A percentile compares a stretch with the other conserved stretches of the same genome.
Evolutionary conservation across 2,329 filamentous ascomycete species (phyloP).

Genomic region (Chaetomium sp.): DNA sequence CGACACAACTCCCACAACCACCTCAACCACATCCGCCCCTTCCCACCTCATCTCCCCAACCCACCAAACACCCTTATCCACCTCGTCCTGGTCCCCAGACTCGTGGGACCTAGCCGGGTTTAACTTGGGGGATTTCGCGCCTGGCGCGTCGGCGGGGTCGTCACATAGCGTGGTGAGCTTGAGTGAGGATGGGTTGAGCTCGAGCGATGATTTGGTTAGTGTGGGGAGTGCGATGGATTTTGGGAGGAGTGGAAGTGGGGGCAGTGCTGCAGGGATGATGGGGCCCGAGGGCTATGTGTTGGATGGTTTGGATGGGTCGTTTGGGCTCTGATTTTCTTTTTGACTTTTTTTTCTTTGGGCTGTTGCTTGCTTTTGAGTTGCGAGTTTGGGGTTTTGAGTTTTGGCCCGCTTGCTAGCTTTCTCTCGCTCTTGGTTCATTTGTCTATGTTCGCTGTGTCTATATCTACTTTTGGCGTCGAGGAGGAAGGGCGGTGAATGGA

Average conservation of each 20-base stretch:
- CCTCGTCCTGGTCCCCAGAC: slow-evolving; percentile 47
- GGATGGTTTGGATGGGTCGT: slow-evolving; percentile 34
- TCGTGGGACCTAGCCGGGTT: slow-evolving; percentile 49
- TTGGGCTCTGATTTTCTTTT: neutral
- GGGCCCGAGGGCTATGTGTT: slow-evolving; percentile 25
- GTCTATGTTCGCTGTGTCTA: too few species aligned
- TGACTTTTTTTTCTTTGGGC: too few species aligned
- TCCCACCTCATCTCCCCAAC: slow-evolving; percentile 29
- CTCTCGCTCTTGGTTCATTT: too few species aligned
- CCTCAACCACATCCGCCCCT: slow-evolving; percentile 29
- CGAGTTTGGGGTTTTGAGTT: neutral
- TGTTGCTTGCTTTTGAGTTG: neutral
- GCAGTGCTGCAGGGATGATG: slow-evolving; percentile 20
- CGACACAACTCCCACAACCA: slow-evolving; percentile 32
- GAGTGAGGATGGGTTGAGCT: slow-evolving; percentile 53
- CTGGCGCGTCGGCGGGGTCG: slow-evolving; percentile 28
- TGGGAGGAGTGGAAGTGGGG: slow-evolving; percentile 33
- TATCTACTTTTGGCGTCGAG: too few species aligned
- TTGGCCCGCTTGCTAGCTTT: neutral
- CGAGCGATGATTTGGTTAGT: slow-evolving; percentile 45
- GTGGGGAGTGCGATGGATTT: slow-evolving; percentile 38
- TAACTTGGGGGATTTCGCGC: slow-evolving; percentile 43
- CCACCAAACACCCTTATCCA: slow-evolving; percentile 21
- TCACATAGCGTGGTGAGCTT: slow-evolving; percentile 50
- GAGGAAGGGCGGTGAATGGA: too few species aligned